Base-by-base conservation (phyloP, 2,329 filamentous ascomycete genomes). In the Eutypa lata region DNA sequence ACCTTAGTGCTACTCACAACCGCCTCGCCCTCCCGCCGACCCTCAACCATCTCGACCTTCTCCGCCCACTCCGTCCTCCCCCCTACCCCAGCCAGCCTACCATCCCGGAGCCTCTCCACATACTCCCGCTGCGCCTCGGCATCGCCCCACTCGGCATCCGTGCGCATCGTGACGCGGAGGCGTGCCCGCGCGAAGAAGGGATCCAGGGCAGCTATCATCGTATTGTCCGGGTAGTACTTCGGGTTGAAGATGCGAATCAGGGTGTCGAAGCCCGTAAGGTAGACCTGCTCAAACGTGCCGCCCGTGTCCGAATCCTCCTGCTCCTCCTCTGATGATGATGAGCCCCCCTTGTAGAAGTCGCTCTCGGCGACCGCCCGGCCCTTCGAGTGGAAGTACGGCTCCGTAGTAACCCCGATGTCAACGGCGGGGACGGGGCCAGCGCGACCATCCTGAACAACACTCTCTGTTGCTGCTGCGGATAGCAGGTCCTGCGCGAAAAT, bases 311-410 rank as follows among this genome's bases (percentile, higher is more conserved):
- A 35, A 7, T 35, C 31, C 31, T 7, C 7, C 31, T 35, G 31
- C 10, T 21, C 44, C 40, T 40, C 47, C 2, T 44, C 22, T 19
- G 38, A 19, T 31, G 31, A 33, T 21, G 37, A 6, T 47, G 53
- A 4, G 24, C 18, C 37, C 7, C 35, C 42, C 59, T 64, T 50
- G 58, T 82, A 84, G 37, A 74, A 72, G 0, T 73, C 71, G 0
- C 69, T 68, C 8, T 67, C 63, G 0, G 75, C 71, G 26, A 92
- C 83, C 1, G 82, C 83, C 13, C 64, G 59, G 7, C 83, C 82
- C 71, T 93, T 93, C 63, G 87, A 84, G 53, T 83, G 82, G 62
- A 93, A 94, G 65, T 87, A 91, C 0, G 89, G 86, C 61, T 81
- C 76, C 35, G 80, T 87, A 0, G 88, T 90, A 2, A 94, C 76